Evolutionary conservation across 148 eudicot species (phyloP), one percentile per base, ranked within the genome.

Genomic region (Dysphania ambrosioides): DNA sequence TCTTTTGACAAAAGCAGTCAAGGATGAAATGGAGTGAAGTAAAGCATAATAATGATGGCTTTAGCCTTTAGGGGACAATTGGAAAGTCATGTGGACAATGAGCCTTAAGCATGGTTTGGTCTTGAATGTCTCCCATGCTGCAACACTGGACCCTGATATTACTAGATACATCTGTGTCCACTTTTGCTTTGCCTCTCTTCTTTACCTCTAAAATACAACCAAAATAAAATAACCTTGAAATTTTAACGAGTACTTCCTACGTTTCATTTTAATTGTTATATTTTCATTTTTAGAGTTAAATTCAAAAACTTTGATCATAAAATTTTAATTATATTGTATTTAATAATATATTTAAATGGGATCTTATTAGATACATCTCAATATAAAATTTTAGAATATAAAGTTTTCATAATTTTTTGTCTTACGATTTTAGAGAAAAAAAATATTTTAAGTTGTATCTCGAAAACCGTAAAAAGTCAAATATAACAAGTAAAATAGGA

Each of bases 51-150:
- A 41, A 66, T 74, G 60, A 53, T 60, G 62, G 67, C 5, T 53
- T 53, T 47, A 47, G 53, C 19, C 53, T 76, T 79, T 57, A 70
- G 47, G 77, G 73, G 75, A 63, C 75, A 76, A 63, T 76, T 72
- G 34, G 3, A 8, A 72, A 72, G 38, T 63, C 86, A 83, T 80
- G 82, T 82, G 85, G 62, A 60, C 64, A 41, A 72, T 59, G 77
- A 62, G 59, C 24, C 70, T 69, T 34, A 77, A 51, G 79, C 84
- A 77, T 83, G 88, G 79, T 42, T 57, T 78, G 81, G 74, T 81
- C 58, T 77, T 74, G 42, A 42, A 12, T 83, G 82, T 80, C 82
- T 73, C 82, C 83, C 63, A 27, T 21, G n/a, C 49, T 62, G 61
- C 81, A 78, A 77, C 74, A 78, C 11, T 35, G 40, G 29, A 26